These are phyloP conservation scores for Neopestalotiopsis clavispora DNA, from an alignment of 2,329 filamentous ascomycete genomes.

Conservation along the genomic window DNA sequence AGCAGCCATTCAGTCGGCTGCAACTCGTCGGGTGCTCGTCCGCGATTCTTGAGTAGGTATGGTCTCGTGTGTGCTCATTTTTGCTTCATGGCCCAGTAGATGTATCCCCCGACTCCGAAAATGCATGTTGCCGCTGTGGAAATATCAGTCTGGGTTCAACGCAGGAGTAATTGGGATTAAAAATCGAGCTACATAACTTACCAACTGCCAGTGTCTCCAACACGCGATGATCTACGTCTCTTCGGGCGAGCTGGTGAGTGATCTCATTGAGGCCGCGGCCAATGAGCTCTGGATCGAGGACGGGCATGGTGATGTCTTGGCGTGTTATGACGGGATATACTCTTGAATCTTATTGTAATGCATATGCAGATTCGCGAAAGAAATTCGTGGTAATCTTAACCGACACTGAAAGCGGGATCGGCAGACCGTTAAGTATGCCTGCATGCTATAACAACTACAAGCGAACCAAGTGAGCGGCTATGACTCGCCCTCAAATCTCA, in stretches of 20 bases:
- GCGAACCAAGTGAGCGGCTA: neutral
- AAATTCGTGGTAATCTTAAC: no score
- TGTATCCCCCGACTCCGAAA: conserved; percentile 15
- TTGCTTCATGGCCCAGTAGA: conserved; percentile 16
- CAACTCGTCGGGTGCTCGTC: neutral
- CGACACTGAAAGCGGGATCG: neutral
- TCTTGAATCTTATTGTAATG: neutral
- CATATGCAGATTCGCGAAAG: neutral
- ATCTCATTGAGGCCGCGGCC: conserved; percentile 14
- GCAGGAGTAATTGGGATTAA: no score
- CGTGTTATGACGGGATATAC: neutral
- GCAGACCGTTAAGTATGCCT: neutral
- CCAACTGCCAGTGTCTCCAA: conserved; percentile 14
- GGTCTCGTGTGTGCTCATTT: neutral
- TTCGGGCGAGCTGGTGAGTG: neutral
- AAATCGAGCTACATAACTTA: neutral
- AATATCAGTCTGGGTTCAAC: neutral
- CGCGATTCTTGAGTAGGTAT: neutral
- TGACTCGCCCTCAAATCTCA: neutral
- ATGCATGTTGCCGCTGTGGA: conserved; percentile 13
- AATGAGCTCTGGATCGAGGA: conserved; percentile 12
- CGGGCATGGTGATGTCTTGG: conserved; percentile 5
- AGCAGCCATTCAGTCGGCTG: neutral
- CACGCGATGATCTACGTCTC: conserved; percentile 13
- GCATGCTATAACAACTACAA: neutral